Evolutionary conservation across 345 rosid species (phyloP).

Genomic region (Camelina hispida): DNA sequence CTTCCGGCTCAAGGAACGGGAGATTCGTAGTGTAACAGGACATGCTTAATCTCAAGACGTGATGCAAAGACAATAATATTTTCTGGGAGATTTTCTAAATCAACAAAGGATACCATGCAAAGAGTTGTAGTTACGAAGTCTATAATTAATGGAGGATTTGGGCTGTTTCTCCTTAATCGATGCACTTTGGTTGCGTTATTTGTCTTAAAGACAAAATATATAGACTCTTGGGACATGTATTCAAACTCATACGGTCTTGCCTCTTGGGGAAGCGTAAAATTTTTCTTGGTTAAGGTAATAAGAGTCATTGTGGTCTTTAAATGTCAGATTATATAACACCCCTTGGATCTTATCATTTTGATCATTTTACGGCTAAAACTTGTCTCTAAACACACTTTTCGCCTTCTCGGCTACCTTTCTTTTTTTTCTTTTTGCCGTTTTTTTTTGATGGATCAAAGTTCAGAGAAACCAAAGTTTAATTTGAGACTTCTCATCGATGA

Average conservation of each 20-base stretch:
- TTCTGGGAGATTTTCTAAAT: too few relatives aligned
- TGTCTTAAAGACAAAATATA: too few relatives aligned
- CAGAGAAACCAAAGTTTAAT: constrained; percentile 20
- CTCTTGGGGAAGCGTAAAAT: neutral
- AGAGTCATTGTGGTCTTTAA: neutral
- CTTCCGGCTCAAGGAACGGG: too few relatives aligned
- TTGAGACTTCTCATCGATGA: constrained; percentile 37
- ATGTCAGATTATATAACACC: neutral
- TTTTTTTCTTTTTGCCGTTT: neutral
- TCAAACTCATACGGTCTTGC: neutral
- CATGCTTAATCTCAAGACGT: too few relatives aligned
- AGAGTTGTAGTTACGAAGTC: too few relatives aligned
- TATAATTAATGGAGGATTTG: neutral
- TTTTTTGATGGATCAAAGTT: constrained; percentile 14
- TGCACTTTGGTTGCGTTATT: neutral
- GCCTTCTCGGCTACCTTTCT: neutral
- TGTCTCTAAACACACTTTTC: neutral
- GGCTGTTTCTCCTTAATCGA: neutral
- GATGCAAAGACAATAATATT: too few relatives aligned
- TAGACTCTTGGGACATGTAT: neutral
- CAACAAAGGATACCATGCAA: too few relatives aligned
- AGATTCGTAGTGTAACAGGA: too few relatives aligned
- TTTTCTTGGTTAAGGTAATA: neutral
- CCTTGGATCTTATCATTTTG: neutral
- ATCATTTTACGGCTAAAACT: neutral